Evolutionary conservation across 2,329 filamentous ascomycete genomes (phyloP).

Genomic region (Penicillium sp.): DNA sequence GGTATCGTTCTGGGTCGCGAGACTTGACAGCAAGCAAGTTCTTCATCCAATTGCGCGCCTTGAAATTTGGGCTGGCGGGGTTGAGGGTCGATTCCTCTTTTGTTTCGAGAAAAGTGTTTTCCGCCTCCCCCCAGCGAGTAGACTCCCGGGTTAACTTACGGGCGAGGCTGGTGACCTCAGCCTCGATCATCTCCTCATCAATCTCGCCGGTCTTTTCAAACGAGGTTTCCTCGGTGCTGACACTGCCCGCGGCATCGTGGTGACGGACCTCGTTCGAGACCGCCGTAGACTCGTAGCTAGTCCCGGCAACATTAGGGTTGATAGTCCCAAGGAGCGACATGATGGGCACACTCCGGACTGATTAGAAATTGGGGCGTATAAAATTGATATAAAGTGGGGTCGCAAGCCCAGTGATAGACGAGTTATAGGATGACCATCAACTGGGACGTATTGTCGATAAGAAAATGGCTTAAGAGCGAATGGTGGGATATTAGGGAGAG

Average conservation of each 20-base stretch:
- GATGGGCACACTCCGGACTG: slow-evolving; percentile 9
- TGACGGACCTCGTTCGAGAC: slow-evolving; percentile 13
- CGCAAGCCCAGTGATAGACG: background rate
- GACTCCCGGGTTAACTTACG: slow-evolving; percentile 37
- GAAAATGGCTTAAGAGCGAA: background rate
- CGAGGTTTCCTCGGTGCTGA: slow-evolving; percentile 31
- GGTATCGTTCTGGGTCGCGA: slow-evolving; percentile 54
- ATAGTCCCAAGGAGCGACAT: slow-evolving; percentile 38
- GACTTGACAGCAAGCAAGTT: slow-evolving; percentile 47
- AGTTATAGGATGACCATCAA: slow-evolving; percentile 10
- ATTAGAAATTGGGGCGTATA: background rate
- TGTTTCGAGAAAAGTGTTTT: slow-evolving; percentile 37
- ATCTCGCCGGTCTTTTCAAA: slow-evolving; percentile 21
- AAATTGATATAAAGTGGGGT: background rate
- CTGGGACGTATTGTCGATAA: background rate
- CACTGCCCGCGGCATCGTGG: slow-evolving; percentile 21
- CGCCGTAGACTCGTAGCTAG: slow-evolving; percentile 6
- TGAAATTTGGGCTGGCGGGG: slow-evolving; percentile 46
- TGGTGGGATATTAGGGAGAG: background rate
- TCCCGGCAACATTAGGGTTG: slow-evolving; percentile 28
- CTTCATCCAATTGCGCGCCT: slow-evolving; percentile 48
- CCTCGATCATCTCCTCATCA: slow-evolving; percentile 27
- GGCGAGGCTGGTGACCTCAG: slow-evolving; percentile 35
- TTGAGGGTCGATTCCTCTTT: slow-evolving; percentile 42
- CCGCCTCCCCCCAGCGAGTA: slow-evolving; percentile 27